phyloP scores from a whole-genome alignment of 2,329 filamentous ascomycete genomes.

The Dactylellina drechsleri region DNA sequence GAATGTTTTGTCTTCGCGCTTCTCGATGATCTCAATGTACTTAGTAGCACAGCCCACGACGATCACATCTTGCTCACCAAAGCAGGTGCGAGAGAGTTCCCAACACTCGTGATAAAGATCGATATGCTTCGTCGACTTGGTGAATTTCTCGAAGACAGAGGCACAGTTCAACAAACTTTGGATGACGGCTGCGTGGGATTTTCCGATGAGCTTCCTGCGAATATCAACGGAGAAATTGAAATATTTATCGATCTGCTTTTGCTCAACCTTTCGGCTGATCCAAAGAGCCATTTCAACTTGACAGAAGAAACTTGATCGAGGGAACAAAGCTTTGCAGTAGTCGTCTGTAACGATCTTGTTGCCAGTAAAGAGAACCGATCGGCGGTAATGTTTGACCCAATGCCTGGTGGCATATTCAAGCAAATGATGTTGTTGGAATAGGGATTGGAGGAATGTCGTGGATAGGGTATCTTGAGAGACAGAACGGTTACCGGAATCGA shows the following conservation, averaged over 20 bases:
- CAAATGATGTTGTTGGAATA: conserved; percentile 32
- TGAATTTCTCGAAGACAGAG: conserved; percentile 27
- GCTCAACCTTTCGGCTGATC: conserved; percentile 29
- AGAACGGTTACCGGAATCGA: conserved; percentile 15
- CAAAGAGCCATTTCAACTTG: conserved; percentile 24
- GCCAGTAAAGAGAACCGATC: conserved; percentile 11
- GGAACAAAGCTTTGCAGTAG: conserved; percentile 27
- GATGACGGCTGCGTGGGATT: conserved; percentile 12
- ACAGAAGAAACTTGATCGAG: conserved; percentile 31
- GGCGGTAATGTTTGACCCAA: conserved; percentile 34
- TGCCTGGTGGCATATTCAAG: conserved; percentile 24
- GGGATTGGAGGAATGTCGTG: conserved; percentile 6
- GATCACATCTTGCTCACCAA: conserved; percentile 8
- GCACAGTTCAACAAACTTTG: conserved; percentile 27
- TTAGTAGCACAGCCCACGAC: conserved; percentile 17
- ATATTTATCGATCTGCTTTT: conserved; percentile 32
- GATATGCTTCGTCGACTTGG: conserved; percentile 18
- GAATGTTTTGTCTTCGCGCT: neutral
- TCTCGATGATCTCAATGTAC: conserved; percentile 30
- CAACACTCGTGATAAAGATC: conserved; percentile 34
- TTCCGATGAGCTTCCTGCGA: conserved; percentile 16
- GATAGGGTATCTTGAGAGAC: conserved; percentile 13
- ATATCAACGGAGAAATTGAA: conserved; percentile 30
- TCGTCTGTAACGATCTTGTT: conserved; percentile 18
- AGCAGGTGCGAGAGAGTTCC: conserved; percentile 22